These are phyloP conservation scores for Gymnopilus dilepis DNA, from an alignment of 768 basidiomycete species.

Conservation along the genomic window DNA sequence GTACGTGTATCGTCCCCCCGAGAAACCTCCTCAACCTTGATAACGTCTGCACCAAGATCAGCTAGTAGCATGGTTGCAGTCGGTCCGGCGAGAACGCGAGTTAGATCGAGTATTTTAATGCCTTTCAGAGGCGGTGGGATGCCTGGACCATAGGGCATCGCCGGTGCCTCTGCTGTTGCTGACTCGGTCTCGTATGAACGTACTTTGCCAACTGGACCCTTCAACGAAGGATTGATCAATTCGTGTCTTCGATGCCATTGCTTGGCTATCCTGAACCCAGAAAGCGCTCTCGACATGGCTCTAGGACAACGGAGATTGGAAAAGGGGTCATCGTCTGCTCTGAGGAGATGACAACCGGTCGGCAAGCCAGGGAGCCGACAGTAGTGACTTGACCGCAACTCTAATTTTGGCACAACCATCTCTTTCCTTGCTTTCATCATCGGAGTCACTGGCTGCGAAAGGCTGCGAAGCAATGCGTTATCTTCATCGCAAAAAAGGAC, in stretches of 20 bases:
- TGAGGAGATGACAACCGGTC: background rate
- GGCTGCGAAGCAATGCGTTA: no score
- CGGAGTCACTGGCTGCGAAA: no score
- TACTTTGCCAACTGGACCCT: background rate
- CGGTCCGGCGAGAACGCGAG: slow-evolving; percentile 90
- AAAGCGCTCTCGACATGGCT: slow-evolving; percentile 13
- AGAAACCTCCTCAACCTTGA: slow-evolving; percentile 85
- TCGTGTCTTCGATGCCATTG: background rate
- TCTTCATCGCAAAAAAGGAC: no score
- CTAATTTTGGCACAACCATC: no score
- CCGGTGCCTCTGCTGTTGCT: slow-evolving; percentile 20
- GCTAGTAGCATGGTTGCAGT: slow-evolving; percentile 94
- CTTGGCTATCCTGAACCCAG: slow-evolving; percentile 5
- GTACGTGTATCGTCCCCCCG: slow-evolving; percentile 90
- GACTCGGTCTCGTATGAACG: slow-evolving; percentile 27
- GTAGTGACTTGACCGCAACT: no score
- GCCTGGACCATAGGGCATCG: slow-evolving; percentile 46
- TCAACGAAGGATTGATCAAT: background rate
- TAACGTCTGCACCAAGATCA: slow-evolving; percentile 90
- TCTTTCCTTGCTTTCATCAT: no score
- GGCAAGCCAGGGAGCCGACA: background rate
- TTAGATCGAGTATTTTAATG: slow-evolving; percentile 85
- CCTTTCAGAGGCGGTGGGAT: slow-evolving; percentile 83
- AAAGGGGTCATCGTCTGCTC: background rate
- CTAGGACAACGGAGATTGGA: background rate